A percentile compares a stretch with the other conserved stretches of the same genome.
These are phyloP conservation scores for Trichoderma pleuroti DNA, from an alignment of 2,329 filamentous ascomycete species.

Conservation along the genomic window DNA sequence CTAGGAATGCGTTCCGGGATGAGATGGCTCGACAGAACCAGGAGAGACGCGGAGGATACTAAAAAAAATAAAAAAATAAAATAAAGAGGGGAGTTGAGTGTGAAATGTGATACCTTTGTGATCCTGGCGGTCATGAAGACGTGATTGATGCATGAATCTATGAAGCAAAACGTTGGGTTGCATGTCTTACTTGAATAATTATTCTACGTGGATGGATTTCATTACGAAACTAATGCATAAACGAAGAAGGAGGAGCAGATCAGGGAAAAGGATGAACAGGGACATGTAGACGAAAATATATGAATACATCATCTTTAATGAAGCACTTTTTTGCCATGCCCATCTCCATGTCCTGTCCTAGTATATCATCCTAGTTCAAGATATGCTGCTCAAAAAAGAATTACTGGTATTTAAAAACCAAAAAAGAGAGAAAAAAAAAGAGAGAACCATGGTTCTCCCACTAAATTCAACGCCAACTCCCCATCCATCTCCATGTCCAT, in stretches of 20 bases:
- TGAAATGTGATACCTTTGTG: background rate
- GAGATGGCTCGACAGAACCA: conserved; percentile 47
- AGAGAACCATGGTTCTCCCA: background rate
- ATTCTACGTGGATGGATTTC: conserved; percentile 1
- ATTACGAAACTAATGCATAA: conserved; percentile 5
- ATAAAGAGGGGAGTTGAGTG: background rate
- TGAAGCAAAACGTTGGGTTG: background rate
- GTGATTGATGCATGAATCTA: conserved; percentile 14
- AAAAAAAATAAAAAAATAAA: background rate
- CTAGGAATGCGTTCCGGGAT: conserved; percentile 46
- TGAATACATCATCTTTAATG: background rate
- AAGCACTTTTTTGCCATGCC: background rate
- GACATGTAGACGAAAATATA: background rate
- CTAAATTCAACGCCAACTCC: background rate
- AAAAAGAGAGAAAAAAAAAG: background rate
- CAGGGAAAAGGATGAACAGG: background rate
- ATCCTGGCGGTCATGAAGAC: background rate
- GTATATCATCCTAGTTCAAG: background rate
- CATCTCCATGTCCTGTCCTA: background rate
- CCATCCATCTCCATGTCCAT: background rate
- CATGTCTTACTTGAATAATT: background rate
- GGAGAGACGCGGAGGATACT: conserved; percentile 30
- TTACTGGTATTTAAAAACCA: background rate
- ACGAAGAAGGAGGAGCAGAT: background rate
- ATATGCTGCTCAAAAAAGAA: background rate